A percentile compares a stretch with the other conserved stretches of the same genome.
phyloP scores from a whole-genome alignment of 108 stramenopile genomes.

The Poteriospumella lacustris region DNA sequence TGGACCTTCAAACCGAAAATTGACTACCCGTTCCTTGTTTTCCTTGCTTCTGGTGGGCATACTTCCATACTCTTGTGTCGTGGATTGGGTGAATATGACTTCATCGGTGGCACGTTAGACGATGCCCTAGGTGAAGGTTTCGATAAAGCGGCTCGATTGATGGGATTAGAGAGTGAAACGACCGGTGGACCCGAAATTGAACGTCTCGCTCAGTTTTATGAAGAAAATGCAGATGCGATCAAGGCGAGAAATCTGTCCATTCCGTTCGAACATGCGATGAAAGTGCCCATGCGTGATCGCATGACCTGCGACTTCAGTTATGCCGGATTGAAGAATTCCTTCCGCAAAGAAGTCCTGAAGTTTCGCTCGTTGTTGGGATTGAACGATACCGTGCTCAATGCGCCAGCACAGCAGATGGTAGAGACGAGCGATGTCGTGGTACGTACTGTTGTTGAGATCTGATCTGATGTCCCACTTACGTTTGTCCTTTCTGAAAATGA shows the following conservation, averaged over 20 bases:
- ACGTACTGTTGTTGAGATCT: neutral
- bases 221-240: neutral
- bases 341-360: slow-evolving; percentile 59
- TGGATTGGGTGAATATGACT: slow-evolving; percentile 69
- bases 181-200: slow-evolving; percentile 92
- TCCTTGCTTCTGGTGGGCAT: slow-evolving; percentile 91
- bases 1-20: slow-evolving; percentile 35
- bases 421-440: neutral
- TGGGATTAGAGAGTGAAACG: slow-evolving; percentile 74
- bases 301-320: slow-evolving; percentile 90
- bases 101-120: slow-evolving; percentile 87
- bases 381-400: slow-evolving; percentile 35
- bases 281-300: slow-evolving; percentile 74
- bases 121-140: slow-evolving; percentile 77
- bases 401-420: neutral
- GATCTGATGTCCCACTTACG: neutral
- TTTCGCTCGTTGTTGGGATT: neutral
- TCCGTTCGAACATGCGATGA: slow-evolving; percentile 36
- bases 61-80: slow-evolving; percentile 79
- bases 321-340: slow-evolving; percentile 83
- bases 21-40: slow-evolving; percentile 86
- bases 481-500: neutral
- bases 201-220: slow-evolving; percentile 51
- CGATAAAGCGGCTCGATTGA: slow-evolving; percentile 78
- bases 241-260: too few species aligned